These are phyloP conservation scores for Shiraia bambusicola DNA, from an alignment of 2,329 filamentous ascomycete genomes.

Conservation along the genomic window DNA sequence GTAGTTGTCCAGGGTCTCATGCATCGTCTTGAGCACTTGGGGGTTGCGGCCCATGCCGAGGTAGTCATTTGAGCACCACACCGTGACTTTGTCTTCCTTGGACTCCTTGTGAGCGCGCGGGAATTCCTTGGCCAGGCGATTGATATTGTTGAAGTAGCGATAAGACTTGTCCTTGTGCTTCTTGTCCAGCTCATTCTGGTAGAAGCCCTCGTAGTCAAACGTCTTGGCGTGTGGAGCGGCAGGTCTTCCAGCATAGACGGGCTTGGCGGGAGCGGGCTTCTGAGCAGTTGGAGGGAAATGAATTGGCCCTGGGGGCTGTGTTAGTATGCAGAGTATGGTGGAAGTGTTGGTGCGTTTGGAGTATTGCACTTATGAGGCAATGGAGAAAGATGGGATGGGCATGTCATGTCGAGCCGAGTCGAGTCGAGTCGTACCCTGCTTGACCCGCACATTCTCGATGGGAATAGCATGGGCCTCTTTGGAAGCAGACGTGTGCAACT, in stretches of 20 bases:
- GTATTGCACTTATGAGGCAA: constrained; percentile 8
- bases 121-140: constrained; percentile 93
- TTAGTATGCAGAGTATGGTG: constrained; percentile 11
- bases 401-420: too few relatives aligned
- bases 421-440: constrained; percentile 52
- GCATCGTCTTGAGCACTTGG: constrained; percentile 86
- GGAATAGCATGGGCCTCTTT: constrained; percentile 80
- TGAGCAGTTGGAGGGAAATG: constrained; percentile 34
- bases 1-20: constrained; percentile 90
- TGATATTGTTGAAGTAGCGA: constrained; percentile 99
- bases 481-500: constrained; percentile 76
- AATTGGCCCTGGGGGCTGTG: constrained; percentile 23
- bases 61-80: constrained; percentile 99
- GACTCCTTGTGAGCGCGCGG: constrained; percentile 88
- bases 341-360: neutral
- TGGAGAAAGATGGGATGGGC: neutral
- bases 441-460: constrained; percentile 41
- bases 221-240: constrained; percentile 55
- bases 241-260: constrained; percentile 44
- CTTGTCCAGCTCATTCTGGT: constrained; percentile 85
- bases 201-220: constrained; percentile 92
- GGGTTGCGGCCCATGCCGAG: constrained; percentile 95
- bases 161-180: constrained; percentile 99
- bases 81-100: constrained; percentile 82
- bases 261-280: constrained; percentile 23